Evolutionary conservation across 2,329 filamentous ascomycete genomes (phyloP).

Genomic region (Cladophialophora immunda): DNA sequence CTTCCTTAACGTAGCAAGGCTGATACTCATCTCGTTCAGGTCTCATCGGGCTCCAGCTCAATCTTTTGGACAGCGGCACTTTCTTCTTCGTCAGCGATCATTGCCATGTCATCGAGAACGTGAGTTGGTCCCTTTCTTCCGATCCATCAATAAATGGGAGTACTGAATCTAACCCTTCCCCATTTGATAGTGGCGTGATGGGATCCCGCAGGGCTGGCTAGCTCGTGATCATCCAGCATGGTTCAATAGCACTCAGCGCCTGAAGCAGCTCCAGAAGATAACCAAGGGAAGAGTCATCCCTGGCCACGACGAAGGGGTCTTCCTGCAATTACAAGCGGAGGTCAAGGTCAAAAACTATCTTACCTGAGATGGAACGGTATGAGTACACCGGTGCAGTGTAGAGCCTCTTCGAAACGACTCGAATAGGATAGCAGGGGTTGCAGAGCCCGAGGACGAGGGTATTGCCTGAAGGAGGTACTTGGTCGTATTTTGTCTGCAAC

Average conservation of each 20-base stretch:
- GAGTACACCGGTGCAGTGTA: no score
- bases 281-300: slow-evolving; percentile 38
- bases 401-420: no score
- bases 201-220: slow-evolving; percentile 41
- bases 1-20: no score
- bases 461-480: no score
- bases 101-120: slow-evolving; percentile 41
- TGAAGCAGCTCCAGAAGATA: slow-evolving; percentile 39
- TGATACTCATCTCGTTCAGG: no score
- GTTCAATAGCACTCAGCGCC: slow-evolving; percentile 38
- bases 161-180: slow-evolving; percentile 20
- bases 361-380: no score
- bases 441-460: no score
- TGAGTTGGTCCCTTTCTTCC: slow-evolving; percentile 29
- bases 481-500: no score
- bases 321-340: no score
- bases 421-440: no score
- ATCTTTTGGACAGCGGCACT: slow-evolving; percentile 40
- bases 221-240: slow-evolving; percentile 40
- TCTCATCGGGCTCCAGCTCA: slow-evolving; percentile 41
- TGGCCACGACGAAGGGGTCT: slow-evolving; percentile 41
- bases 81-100: slow-evolving; percentile 41
- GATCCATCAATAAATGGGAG: no score
- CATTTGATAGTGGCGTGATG: slow-evolving; percentile 40
- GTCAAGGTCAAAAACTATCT: no score